phyloP scores from a whole-genome alignment of 2,329 filamentous ascomycete species.

The Nemania serpens region DNA sequence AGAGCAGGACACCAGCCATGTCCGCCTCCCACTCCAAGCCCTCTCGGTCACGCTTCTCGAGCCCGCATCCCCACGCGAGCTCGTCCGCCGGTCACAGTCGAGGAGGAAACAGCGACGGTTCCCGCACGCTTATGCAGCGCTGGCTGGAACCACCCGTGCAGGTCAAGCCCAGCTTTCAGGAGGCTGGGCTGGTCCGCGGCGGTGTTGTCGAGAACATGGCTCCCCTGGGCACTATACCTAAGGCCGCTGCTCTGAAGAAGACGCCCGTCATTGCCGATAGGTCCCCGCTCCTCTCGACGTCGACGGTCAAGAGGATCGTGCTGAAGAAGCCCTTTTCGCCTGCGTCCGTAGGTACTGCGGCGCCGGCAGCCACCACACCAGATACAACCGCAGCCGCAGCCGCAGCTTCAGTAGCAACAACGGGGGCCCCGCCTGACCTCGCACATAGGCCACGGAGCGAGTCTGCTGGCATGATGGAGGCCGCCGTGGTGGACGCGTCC shows the following conservation, averaged over 20 bases:
- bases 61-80: conserved; percentile 51
- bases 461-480: conserved; percentile 6
- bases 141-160: conserved; percentile 65
- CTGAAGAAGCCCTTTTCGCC: conserved; percentile 37
- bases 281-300: conserved; percentile 16
- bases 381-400: conserved; percentile 32
- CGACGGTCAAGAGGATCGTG: conserved; percentile 39
- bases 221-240: conserved; percentile 75
- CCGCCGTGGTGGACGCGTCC: conserved; percentile 16
- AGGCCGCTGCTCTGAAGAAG: conserved; percentile 63
- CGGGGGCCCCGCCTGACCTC: conserved; percentile 29
- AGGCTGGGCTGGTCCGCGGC: conserved; percentile 72
- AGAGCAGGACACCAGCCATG: conserved; percentile 21
- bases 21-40: conserved; percentile 38
- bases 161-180: conserved; percentile 74
- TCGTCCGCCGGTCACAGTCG: conserved; percentile 37
- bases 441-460: conserved; percentile 27
- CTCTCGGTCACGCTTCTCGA: conserved; percentile 60
- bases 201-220: conserved; percentile 85
- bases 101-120: conserved; percentile 39
- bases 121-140: conserved; percentile 57
- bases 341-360: conserved; percentile 1
- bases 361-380: conserved; percentile 32
- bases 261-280: conserved; percentile 43
- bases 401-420: too few relatives aligned